Conservation (phyloP, 331 rosid species). For the Dryas integrifolia region DNA sequence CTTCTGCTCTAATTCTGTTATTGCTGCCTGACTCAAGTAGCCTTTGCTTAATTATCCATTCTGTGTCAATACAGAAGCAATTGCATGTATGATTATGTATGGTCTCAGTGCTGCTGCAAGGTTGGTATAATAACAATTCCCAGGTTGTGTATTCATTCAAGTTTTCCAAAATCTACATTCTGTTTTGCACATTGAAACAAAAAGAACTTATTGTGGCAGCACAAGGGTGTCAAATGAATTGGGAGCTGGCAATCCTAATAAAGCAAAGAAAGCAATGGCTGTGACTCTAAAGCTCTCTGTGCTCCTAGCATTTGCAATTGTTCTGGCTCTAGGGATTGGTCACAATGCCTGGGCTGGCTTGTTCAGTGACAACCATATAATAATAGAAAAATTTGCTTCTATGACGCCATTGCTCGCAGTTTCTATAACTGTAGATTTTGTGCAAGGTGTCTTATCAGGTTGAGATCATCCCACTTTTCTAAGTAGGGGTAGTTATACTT, state of each 20-base stretch:
- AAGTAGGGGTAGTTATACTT: conserved; percentile 62
- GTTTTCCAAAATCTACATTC: conserved; percentile 6
- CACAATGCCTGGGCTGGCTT: conserved; percentile 56
- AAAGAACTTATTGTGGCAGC: conserved; percentile 32
- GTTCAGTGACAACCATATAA: conserved; percentile 43
- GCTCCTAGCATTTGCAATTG: conserved; percentile 43
- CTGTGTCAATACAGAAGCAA: conserved; percentile 65
- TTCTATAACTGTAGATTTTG: conserved; percentile 43
- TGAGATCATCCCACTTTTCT: not conserved
- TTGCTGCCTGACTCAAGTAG: not conserved
- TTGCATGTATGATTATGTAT: conserved; percentile 63
- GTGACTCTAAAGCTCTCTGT: conserved; percentile 60
- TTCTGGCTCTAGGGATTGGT: conserved; percentile 52
- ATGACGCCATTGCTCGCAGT: conserved; percentile 37
- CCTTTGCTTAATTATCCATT: conserved; percentile 6
- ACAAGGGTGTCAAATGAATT: conserved; percentile 89
- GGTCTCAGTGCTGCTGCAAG: conserved; percentile 89
- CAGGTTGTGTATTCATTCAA: not conserved
- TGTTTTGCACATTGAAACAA: conserved; percentile 10
- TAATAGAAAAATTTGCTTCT: conserved; percentile 53
- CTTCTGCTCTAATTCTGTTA: not conserved
- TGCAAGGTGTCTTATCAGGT: conserved; percentile 94
- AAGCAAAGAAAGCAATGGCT: conserved; percentile 69
- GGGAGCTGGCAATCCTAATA: conserved; percentile 60
- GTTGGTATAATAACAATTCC: conserved; percentile 31